Conservation (phyloP, 176 grass and related monocot genomes). For the Oropetium thomaeum region DNA sequence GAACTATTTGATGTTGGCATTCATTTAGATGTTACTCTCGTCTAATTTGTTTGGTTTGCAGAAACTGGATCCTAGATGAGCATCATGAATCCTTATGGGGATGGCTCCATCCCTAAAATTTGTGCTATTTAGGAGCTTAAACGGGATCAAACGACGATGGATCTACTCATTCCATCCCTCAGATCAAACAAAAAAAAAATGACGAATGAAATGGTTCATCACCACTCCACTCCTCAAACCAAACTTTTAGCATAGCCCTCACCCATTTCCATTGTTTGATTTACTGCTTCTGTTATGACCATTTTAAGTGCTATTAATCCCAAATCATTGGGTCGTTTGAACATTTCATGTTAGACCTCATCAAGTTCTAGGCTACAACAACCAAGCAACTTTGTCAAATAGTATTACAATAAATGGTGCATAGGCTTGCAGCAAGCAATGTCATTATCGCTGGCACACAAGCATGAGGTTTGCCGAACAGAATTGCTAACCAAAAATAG, state of each 20-base stretch:
- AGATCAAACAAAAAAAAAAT: background rate
- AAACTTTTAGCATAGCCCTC: background rate
- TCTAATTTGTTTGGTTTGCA: background rate
- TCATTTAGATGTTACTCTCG: background rate
- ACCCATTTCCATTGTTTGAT: background rate
- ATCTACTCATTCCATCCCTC: background rate
- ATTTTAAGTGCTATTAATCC: background rate
- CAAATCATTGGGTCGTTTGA: background rate
- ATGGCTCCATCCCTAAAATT: background rate
- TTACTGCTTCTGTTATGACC: background rate
- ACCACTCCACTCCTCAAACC: background rate
- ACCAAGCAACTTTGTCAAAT: background rate
- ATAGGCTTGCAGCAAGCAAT: background rate
- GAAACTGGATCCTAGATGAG: too few relatives aligned
- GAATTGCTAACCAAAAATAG: background rate
- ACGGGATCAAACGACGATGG: background rate
- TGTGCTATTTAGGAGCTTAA: background rate
- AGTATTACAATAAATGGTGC: background rate
- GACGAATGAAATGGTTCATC: background rate
- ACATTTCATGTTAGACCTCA: background rate
- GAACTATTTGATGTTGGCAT: background rate
- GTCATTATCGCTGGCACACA: background rate
- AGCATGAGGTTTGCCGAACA: background rate
- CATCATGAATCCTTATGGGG: background rate
- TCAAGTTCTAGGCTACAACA: background rate